Evolutionary conservation across 306 rosid species (phyloP).

Genomic region (cucumber (Cucumis sativus)): Cucumber_9930_V3 NC_026657.2:39417001-39417500

Average conservation of each 20-base stretch:
- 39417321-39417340: background rate
- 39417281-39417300: background rate
- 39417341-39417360: background rate
- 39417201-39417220: background rate
- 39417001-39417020: too few species aligned
- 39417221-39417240: background rate
- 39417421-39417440: constrained; percentile 97
- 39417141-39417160: background rate
- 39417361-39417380: background rate
- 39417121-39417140: background rate
- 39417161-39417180: background rate
- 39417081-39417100: background rate
- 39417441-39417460: constrained; percentile 94
- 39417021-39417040: too few species aligned
- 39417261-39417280: background rate
- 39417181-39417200: background rate
- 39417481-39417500: constrained; percentile 98
- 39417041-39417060: too few species aligned
- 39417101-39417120: background rate
- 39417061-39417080: background rate
- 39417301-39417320: background rate
- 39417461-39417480: constrained; percentile 99
- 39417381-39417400: constrained; percentile 20
- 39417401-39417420: constrained; percentile 63
- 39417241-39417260: background rate